These are phyloP conservation scores for Xylaria sp. DNA, from an alignment of 2,329 filamentous ascomycete genomes.

Conservation along the genomic window DNA sequence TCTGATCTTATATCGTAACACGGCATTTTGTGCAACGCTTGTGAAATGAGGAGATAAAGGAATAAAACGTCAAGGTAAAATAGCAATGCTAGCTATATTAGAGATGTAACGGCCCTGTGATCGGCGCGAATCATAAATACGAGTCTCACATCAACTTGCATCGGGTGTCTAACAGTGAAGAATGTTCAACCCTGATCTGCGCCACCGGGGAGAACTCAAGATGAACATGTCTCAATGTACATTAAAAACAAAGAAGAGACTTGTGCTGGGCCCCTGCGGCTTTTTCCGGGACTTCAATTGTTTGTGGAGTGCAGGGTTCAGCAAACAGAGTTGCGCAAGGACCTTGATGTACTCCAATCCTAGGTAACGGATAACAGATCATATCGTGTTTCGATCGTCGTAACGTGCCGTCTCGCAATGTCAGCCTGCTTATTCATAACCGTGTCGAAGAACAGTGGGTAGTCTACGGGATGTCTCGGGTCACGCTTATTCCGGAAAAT, in stretches of 20 bases:
- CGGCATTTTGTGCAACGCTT: conserved; percentile 26
- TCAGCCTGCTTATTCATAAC: neutral
- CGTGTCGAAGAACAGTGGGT: neutral
- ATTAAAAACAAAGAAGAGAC: neutral
- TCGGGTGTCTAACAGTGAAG: neutral
- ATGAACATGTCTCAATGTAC: neutral
- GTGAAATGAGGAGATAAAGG: conserved; percentile 9
- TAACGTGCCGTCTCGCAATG: conserved; percentile 1
- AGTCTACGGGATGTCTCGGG: neutral
- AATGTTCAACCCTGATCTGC: neutral
- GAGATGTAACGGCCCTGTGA: conserved; percentile 2
- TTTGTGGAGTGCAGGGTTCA: conserved; percentile 18
- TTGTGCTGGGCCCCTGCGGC: neutral
- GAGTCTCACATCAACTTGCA: neutral
- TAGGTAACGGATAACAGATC: conserved; percentile 1
- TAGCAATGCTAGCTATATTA: neutral
- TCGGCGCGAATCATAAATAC: neutral
- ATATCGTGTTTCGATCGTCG: neutral
- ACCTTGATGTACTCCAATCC: conserved; percentile 10
- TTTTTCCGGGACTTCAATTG: conserved; percentile 4
- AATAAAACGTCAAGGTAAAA: neutral
- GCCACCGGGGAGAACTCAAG: neutral
- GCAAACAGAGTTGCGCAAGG: conserved; percentile 25
- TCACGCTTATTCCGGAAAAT: neutral
- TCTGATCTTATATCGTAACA: conserved; percentile 29